phyloP scores from a whole-genome alignment of 257 asterid genomes.

The Solanum gandarillasii region DNA sequence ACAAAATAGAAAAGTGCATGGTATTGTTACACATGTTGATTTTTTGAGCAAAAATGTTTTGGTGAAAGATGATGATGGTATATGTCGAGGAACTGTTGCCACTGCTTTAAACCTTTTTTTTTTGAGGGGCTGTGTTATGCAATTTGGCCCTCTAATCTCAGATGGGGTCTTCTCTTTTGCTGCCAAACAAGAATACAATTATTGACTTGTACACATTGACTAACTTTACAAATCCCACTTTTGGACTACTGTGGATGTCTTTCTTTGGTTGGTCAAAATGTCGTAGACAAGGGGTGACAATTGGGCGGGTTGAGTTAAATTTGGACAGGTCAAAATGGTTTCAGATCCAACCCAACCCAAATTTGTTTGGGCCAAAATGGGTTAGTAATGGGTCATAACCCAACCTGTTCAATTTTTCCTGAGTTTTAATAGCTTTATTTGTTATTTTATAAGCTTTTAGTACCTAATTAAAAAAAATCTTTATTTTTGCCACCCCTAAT shows the following conservation, averaged over 20 bases:
- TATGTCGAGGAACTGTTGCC: neutral
- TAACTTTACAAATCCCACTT: neutral
- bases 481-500: too few species aligned
- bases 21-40: neutral
- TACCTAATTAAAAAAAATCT: too few species aligned
- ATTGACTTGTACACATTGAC: neutral
- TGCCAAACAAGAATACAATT: neutral
- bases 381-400: too few species aligned
- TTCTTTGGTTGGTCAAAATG: neutral
- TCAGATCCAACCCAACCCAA: too few species aligned
- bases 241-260: neutral
- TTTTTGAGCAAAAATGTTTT: neutral
- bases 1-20: neutral
- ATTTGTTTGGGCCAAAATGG: too few species aligned
- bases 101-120: neutral
- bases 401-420: too few species aligned
- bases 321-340: too few species aligned
- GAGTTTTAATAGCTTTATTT: too few species aligned
- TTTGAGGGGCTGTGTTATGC: neutral
- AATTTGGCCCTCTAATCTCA: neutral
- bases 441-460: too few species aligned
- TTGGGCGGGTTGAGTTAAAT: too few species aligned
- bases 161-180: neutral
- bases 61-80: neutral
- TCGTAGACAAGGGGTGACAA: neutral